Conservation (phyloP, 2,329 filamentous ascomycete species). For the Akanthomyces muscarius region DNA sequence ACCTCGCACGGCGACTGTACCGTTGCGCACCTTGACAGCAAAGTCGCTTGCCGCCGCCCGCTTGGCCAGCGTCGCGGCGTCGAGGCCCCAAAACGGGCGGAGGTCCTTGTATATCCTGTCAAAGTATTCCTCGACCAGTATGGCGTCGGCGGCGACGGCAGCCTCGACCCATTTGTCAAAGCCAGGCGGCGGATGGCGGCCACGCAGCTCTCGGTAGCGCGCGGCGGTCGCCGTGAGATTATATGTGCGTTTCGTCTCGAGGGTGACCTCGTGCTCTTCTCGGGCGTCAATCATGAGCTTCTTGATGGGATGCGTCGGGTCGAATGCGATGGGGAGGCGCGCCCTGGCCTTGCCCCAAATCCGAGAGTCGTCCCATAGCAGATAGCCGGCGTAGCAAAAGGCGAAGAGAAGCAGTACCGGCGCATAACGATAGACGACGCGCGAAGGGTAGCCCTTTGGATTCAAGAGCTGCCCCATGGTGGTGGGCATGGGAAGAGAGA, state of each 20-base stretch:
- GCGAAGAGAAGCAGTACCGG: slow-evolving; percentile 24
- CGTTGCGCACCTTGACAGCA: slow-evolving; percentile 46
- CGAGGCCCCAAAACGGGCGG: slow-evolving; percentile 56
- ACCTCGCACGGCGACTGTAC: slow-evolving; percentile 38
- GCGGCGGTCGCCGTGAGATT: slow-evolving; percentile 49
- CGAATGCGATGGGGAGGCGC: slow-evolving; percentile 23
- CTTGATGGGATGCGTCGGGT: slow-evolving; percentile 46
- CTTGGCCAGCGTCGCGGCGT: slow-evolving; percentile 35
- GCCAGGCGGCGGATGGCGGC: slow-evolving; percentile 59
- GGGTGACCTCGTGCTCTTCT: slow-evolving; percentile 36
- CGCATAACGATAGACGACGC: slow-evolving; percentile 29
- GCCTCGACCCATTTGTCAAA: slow-evolving; percentile 58
- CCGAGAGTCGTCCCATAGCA: slow-evolving; percentile 28
- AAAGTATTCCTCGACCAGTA: slow-evolving; percentile 61
- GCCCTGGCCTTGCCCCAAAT: slow-evolving; percentile 24
- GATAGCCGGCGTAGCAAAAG: slow-evolving; percentile 28
- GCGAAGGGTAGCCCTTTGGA: slow-evolving; percentile 24
- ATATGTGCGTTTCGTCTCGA: slow-evolving; percentile 41
- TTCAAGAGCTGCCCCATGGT: slow-evolving; percentile 1
- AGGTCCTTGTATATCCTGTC: slow-evolving; percentile 62
- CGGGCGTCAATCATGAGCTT: slow-evolving; percentile 46
- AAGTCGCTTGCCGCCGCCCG: slow-evolving; percentile 42
- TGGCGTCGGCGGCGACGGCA: slow-evolving; percentile 46
- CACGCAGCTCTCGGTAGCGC: slow-evolving; percentile 52
- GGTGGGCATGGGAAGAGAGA: neutral